Evolutionary conservation across 306 rosid genomes (phyloP), one percentile per base, ranked within the genome.

Genomic region (Rubus idaeus): DNA sequence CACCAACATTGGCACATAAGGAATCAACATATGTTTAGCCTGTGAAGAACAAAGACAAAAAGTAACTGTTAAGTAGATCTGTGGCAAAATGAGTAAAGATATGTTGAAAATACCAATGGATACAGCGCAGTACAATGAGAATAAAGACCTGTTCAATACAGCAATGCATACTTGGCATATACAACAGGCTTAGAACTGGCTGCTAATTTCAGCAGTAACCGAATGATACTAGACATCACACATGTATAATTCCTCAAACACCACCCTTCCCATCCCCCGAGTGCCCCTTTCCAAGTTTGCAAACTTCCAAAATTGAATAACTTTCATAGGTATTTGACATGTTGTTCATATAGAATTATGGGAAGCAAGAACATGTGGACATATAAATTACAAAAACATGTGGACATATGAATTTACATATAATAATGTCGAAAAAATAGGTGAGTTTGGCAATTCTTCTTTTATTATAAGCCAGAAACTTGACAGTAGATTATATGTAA

Each of bases 1-100:
- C 78, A 92, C 81, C 85, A 90, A 81, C 97, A 92, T 92, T 67
- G 97, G 97, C 85, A 90, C 81, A 84, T 88, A 90, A 79, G 93
- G 97, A 81, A 90, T 87, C 71, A 90, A 81, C 91, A 88, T 88
- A 81, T 88, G 91, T 76, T 84, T 90, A 74, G 86, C 91, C 93
- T 92, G 93, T 86, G 78, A 44, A 63, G 62, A 79, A 57, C 51
- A 85, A 83, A 53, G 49, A 56, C 81, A 83, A 52, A 41, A 55
- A 62, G 58, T n/a, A 75, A 83, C 61, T 41, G 56, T 68, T 56
- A 78, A 78, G 80, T 58, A 73, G 67, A 50, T 68, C 14, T 66
- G 51, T 66, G 35, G 74, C 11, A 73, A 57, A 12, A 26, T 21
- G 39, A 49, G 41, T 30, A 30, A 30, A 30, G 35, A 63, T 60